A percentile compares a stretch with the other conserved stretches of the same genome.
Conservation (phyloP, 2,329 filamentous ascomycete species). For the Diaporthe eres region DNA sequence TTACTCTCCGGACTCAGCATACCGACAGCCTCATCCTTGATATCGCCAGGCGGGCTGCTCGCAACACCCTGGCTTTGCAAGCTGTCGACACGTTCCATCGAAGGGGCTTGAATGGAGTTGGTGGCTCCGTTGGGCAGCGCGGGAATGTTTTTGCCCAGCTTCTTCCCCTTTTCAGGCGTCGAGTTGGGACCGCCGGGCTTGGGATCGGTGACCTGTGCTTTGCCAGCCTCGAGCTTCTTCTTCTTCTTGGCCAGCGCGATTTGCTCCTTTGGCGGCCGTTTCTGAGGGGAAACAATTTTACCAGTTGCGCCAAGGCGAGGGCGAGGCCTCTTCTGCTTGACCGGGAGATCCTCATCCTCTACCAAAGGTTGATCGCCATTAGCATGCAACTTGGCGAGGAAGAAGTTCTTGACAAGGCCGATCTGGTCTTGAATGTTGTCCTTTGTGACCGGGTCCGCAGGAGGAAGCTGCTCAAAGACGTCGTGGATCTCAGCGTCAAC, state of each 20-base stretch:
- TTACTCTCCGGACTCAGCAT: slow-evolving; percentile 92
- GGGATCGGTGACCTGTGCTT: slow-evolving; percentile 66
- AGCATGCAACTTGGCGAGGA: slow-evolving; percentile 88
- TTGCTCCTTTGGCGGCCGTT: slow-evolving; percentile 85
- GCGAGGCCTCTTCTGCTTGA: slow-evolving; percentile 86
- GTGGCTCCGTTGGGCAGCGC: slow-evolving; percentile 56
- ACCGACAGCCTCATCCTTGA: slow-evolving; percentile 76
- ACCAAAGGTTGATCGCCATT: slow-evolving; percentile 86
- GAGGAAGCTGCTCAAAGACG: slow-evolving; percentile 76
- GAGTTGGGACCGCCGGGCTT: slow-evolving; percentile 54
- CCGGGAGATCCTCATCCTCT: slow-evolving; percentile 94
- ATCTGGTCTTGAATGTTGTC: slow-evolving; percentile 86
- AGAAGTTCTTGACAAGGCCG: slow-evolving; percentile 91
- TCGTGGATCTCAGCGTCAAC: slow-evolving; percentile 70
- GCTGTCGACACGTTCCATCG: slow-evolving; percentile 72
- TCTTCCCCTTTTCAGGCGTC: slow-evolving; percentile 62
- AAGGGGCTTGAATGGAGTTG: slow-evolving; percentile 56
- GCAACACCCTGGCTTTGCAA: slow-evolving; percentile 70
- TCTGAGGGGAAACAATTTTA: slow-evolving; percentile 89
- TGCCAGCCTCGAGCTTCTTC: slow-evolving; percentile 76
- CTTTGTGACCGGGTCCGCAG: slow-evolving; percentile 82
- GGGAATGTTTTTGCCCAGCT: slow-evolving; percentile 58
- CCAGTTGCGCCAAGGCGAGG: slow-evolving; percentile 78
- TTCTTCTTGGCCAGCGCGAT: slow-evolving; percentile 89
- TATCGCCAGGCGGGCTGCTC: slow-evolving; percentile 69